Conservation (phyloP, 352 stramenopile genomes). For the Phytophthora cajani region DNA sequence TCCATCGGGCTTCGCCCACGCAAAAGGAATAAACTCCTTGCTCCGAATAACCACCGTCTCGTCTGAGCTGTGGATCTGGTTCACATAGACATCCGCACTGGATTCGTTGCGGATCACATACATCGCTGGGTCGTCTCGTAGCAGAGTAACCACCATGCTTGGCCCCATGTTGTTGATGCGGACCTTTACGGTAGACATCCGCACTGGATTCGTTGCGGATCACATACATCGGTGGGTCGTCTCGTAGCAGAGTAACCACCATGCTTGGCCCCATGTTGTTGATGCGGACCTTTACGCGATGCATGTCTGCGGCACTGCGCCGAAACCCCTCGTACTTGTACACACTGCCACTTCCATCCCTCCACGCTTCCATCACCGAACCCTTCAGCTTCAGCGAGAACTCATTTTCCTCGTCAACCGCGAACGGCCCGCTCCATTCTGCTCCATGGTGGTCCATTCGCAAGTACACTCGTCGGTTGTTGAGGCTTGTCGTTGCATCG, state of each 20-base stretch:
- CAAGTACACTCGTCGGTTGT: conserved; percentile 71
- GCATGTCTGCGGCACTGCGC: conserved; percentile 56
- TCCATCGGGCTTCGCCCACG: conserved; percentile 79
- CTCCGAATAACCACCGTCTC: conserved; percentile 69
- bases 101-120: conserved; percentile 89
- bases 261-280: conserved; percentile 80
- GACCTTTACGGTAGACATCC: conserved; percentile 77
- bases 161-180: conserved; percentile 80
- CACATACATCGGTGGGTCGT: conserved; percentile 87
- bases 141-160: conserved; percentile 83
- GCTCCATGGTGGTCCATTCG: conserved; percentile 77
- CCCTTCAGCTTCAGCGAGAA: conserved; percentile 83
- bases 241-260: conserved; percentile 76
- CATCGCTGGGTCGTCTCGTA: conserved; percentile 82
- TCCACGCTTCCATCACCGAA: conserved; percentile 59
- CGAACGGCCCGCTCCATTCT: conserved; percentile 86
- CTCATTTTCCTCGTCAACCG: conserved; percentile 85
- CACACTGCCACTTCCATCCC: conserved; percentile 36
- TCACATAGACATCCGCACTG: conserved; percentile 74
- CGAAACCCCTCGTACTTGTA: conserved; percentile 53
- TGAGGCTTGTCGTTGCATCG: conserved; percentile 53
- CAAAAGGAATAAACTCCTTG: conserved; percentile 81
- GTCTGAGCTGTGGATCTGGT: conserved; percentile 70
- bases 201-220: conserved; percentile 85
- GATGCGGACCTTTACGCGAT: conserved; percentile 81